Conservation (phyloP, 1,139 yeast species). For the Yamadazyma trypodendri region DNA sequence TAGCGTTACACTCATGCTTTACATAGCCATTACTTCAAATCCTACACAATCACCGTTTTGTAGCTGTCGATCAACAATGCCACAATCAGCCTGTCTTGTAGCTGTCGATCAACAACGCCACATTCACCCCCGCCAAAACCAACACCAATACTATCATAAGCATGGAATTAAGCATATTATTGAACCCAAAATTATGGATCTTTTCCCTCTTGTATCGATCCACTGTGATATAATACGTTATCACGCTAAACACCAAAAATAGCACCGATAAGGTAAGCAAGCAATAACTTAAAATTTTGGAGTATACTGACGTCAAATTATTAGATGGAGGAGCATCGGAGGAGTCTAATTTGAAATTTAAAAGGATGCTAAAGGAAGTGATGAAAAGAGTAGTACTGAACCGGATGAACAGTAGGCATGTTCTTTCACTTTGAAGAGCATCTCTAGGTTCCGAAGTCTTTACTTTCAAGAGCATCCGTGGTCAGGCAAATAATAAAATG, state of each 20-base stretch:
- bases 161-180: slow-evolving; percentile 36
- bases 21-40: no score
- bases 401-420: slow-evolving; percentile 52
- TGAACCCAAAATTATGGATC: slow-evolving; percentile 40
- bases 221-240: slow-evolving; percentile 49
- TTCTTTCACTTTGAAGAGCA: slow-evolving; percentile 59
- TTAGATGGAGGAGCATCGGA: slow-evolving; percentile 12
- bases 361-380: slow-evolving; percentile 50
- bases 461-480: slow-evolving; percentile 31
- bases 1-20: no score
- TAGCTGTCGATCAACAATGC: background rate
- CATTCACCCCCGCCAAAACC: slow-evolving; percentile 42
- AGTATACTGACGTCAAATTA: slow-evolving; percentile 20
- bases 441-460: slow-evolving; percentile 60
- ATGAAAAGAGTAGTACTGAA: slow-evolving; percentile 51
- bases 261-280: slow-evolving; percentile 41
- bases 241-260: slow-evolving; percentile 39
- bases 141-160: slow-evolving; percentile 41
- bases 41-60: no score
- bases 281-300: slow-evolving; percentile 37
- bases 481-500: no score
- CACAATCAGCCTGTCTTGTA: slow-evolving; percentile 1
- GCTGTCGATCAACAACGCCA: slow-evolving; percentile 41
- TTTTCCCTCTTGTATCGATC: slow-evolving; percentile 42
- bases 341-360: slow-evolving; percentile 50